Evolutionary conservation across 139 green algal genomes (phyloP).

Genomic region (Microglena sp.): DNA sequence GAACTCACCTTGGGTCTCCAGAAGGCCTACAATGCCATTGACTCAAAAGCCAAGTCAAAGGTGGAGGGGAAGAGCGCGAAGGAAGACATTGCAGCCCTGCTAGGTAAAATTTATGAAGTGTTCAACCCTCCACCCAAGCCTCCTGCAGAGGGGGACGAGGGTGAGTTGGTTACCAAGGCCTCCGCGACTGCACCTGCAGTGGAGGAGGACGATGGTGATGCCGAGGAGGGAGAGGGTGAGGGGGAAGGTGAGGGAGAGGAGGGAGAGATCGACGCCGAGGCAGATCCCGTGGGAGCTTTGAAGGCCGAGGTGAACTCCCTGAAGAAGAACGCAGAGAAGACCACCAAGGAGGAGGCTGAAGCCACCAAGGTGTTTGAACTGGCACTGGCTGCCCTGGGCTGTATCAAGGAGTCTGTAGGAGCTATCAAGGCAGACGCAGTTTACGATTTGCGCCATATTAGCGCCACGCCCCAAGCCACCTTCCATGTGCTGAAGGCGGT

Average conservation of each 20-base stretch:
- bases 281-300: conserved; percentile 10
- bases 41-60: neutral
- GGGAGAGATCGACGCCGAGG: no score
- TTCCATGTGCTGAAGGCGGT: conserved; percentile 39
- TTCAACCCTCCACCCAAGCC: conserved; percentile 10
- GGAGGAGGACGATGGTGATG: conserved; percentile 10
- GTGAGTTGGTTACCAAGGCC: no score
- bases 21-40: no score
- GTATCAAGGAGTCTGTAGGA: conserved; percentile 10
- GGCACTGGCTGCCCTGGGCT: conserved; percentile 17
- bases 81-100: conserved; percentile 6
- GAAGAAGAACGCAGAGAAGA: conserved; percentile 7
- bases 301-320: conserved; percentile 6
- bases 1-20: conserved; percentile 26
- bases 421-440: neutral
- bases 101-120: no score
- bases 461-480: conserved; percentile 32
- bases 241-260: no score
- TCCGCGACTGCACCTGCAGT: neutral
- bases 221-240: no score
- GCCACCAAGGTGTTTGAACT: conserved; percentile 15
- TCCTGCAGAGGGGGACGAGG: conserved; percentile 3
- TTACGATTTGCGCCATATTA: conserved; percentile 11
- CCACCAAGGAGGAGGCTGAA: no score
- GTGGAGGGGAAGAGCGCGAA: conserved; percentile 10